A percentile compares a stretch with the other conserved stretches of the same genome.
phyloP scores from a whole-genome alignment of 2,329 filamentous ascomycete species.

The Botrytis paeoniae region DNA sequence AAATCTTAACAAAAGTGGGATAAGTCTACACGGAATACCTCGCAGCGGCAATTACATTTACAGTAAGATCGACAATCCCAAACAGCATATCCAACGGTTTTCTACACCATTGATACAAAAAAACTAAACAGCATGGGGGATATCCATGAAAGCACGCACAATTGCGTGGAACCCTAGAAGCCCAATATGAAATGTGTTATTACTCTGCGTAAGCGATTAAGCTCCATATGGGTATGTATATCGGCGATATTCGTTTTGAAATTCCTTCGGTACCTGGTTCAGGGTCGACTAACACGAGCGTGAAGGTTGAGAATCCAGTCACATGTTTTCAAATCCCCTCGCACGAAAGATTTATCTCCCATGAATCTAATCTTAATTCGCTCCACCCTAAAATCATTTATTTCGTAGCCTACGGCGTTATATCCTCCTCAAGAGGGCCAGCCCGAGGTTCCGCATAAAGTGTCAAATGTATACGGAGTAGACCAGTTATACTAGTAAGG shows the following conservation, averaged over 20 bases:
- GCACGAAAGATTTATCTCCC: neutral
- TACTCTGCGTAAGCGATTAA: neutral
- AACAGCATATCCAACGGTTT: neutral
- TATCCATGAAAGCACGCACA: neutral
- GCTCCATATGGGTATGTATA: neutral
- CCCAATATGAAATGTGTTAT: neutral
- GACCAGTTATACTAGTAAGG: neutral
- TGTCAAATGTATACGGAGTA: neutral
- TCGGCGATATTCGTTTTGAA: neutral
- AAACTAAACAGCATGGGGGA: neutral
- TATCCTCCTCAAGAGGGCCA: neutral
- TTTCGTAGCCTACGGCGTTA: neutral
- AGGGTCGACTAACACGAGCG: neutral
- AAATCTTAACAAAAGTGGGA: neutral
- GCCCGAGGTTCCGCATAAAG: neutral
- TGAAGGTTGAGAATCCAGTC: neutral
- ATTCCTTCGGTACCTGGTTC: neutral
- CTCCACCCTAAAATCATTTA: neutral
- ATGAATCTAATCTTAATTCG: neutral
- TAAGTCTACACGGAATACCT: neutral
- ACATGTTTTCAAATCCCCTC: neutral
- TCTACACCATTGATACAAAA: neutral
- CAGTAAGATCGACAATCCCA: neutral
- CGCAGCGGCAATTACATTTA: neutral
- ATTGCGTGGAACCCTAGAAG: neutral